phyloP scores from a whole-genome alignment of 2,329 filamentous ascomycete genomes.

The Pseudogymnoascus sp. region DNA sequence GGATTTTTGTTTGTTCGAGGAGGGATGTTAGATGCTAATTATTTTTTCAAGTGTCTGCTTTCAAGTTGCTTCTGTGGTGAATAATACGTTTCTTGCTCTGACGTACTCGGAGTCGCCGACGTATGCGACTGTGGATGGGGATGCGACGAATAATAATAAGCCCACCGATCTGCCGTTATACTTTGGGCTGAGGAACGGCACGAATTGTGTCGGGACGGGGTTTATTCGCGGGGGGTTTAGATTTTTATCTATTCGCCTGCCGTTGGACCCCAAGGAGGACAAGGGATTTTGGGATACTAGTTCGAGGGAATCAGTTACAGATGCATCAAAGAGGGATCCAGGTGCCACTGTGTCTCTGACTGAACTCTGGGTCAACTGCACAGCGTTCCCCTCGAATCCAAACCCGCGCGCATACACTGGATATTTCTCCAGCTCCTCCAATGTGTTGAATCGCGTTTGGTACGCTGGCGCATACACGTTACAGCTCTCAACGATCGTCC shows the following conservation, averaged over 20 bases:
- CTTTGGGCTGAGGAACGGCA: conserved; percentile 27
- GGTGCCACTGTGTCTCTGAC: conserved; percentile 26
- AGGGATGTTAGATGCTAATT: not conserved
- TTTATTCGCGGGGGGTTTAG: conserved; percentile 35
- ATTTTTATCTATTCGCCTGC: conserved; percentile 34
- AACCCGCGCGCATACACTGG: conserved; percentile 48
- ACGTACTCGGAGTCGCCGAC: conserved; percentile 33
- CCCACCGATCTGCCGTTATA: conserved; percentile 30
- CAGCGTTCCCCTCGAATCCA: conserved; percentile 37
- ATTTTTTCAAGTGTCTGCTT: conserved; percentile 30
- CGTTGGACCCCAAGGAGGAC: conserved; percentile 20
- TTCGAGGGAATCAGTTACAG: conserved; percentile 12
- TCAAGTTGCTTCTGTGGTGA: conserved; percentile 25
- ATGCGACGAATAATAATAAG: conserved; percentile 30
- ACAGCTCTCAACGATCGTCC: conserved; percentile 36
- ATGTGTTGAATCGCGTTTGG: conserved; percentile 48
- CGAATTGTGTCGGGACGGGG: conserved; percentile 30
- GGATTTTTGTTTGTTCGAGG: conserved; percentile 1
- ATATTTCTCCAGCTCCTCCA: conserved; percentile 45
- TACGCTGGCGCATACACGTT: conserved; percentile 44
- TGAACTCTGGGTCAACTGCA: conserved; percentile 35
- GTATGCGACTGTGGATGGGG: conserved; percentile 30
- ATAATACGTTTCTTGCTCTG: conserved; percentile 30
- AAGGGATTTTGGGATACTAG: conserved; percentile 20
- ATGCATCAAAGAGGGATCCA: conserved; percentile 10